phyloP scores from a whole-genome alignment of 257 asterid species.

The Solanum boliviense region DNA sequence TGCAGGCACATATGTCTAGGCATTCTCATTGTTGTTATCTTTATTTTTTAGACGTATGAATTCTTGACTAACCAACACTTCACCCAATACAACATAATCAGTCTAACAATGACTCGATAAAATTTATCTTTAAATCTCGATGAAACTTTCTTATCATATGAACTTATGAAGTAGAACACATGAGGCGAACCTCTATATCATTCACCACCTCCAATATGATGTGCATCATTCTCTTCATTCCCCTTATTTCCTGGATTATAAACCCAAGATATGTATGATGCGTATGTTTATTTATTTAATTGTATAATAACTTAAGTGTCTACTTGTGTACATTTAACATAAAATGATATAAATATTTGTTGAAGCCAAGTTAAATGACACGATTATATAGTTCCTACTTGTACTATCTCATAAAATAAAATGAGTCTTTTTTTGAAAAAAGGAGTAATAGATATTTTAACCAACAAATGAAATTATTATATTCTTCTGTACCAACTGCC shows the following conservation, averaged over 20 bases:
- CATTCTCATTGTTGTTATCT: background rate
- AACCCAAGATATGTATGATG: background rate
- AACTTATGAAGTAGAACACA: background rate
- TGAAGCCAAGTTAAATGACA: too few species aligned
- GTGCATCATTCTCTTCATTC: too few species aligned
- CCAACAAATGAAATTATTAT: background rate
- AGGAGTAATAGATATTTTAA: background rate
- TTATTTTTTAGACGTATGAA: too few species aligned
- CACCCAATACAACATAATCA: too few species aligned
- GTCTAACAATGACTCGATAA: too few species aligned
- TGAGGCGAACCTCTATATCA: background rate
- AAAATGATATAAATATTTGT: accelerated
- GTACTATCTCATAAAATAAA: background rate
- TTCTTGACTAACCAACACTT: background rate
- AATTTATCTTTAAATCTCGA: too few species aligned
- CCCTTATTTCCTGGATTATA: too few species aligned
- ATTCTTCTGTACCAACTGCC: background rate
- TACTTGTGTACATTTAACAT: accelerated
- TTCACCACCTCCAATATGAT: background rate
- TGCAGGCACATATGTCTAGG: background rate
- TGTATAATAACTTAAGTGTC: too few species aligned
- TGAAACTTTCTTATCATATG: background rate
- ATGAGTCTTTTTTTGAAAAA: too few species aligned
- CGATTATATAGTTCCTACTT: background rate
- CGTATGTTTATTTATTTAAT: accelerated